Percentiles rank a stretch among this genome's conserved stretches.
Evolutionary conservation across 2,329 filamentous ascomycete genomes (phyloP).

Genomic region (Penicillium verrucosum): DNA sequence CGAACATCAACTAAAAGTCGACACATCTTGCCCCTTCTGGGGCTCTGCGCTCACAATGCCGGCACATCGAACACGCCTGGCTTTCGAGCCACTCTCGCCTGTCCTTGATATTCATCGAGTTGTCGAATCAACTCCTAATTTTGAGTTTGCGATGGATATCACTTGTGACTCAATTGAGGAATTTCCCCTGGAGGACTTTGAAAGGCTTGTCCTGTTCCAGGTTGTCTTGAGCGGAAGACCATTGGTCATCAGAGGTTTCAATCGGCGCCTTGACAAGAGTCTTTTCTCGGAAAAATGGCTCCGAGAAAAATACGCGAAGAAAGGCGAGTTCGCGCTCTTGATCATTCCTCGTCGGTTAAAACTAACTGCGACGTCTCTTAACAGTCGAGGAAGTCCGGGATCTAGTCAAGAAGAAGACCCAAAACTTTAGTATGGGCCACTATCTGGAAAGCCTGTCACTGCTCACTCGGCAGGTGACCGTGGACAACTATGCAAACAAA

Average conservation of each 20-base stretch:
- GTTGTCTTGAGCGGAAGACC: slow-evolving; percentile 84
- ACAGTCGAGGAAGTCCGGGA: slow-evolving; percentile 82
- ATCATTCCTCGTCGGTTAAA: background rate
- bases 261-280: slow-evolving; percentile 68
- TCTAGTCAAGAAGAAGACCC: slow-evolving; percentile 66
- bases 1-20: background rate
- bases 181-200: slow-evolving; percentile 74
- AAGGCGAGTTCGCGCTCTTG: slow-evolving; percentile 54
- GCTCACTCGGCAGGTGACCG: slow-evolving; percentile 77
- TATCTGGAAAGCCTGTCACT: slow-evolving; percentile 85
- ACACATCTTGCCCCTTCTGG: background rate
- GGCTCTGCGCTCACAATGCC: slow-evolving; percentile 59
- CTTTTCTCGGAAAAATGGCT: slow-evolving; percentile 82
- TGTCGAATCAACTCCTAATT: slow-evolving; percentile 76
- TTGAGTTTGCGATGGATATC: slow-evolving; percentile 81
- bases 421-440: slow-evolving; percentile 83
- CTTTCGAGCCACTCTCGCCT: slow-evolving; percentile 87
- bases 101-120: slow-evolving; percentile 73
- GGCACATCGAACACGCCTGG: slow-evolving; percentile 73
- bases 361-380: slow-evolving; percentile 3
- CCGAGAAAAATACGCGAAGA: slow-evolving; percentile 71
- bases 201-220: slow-evolving; percentile 77
- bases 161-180: slow-evolving; percentile 73
- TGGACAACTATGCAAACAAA: slow-evolving; percentile 72
- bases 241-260: slow-evolving; percentile 85